Base-by-base conservation (phyloP, 192 early-diverging fungal genomes). In the Gamsiella multidivaricata region DNA sequence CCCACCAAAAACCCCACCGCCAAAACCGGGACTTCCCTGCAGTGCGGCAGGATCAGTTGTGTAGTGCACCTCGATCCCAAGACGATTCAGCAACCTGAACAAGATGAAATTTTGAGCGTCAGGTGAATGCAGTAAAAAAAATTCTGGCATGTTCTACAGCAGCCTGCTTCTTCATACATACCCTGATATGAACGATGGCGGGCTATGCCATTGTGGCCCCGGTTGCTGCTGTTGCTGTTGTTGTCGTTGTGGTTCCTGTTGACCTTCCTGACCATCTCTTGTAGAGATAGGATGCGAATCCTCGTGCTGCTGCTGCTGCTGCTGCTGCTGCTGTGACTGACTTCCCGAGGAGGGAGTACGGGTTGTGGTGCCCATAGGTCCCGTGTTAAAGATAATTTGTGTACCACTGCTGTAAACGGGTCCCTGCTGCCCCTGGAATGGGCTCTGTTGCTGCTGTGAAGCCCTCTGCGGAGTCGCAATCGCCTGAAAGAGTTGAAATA, bases 21-120 rank as follows among this genome's bases (percentile, higher is more conserved):
- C 69, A 36, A 65, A 61, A 14, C 62, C 69, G 42, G 51, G 57
- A 31, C 43, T 37, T 41, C 50, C 37, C 23, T 31, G 49, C 5
- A 81, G 20, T 22, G 80, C 52, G 18, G 61, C 59, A 26, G 61
- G 61, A 42, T 71, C 63, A 11, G 70, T 59, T 29, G 70, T 54
- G 41, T 69, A 72, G 15, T 70, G 54, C 7, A 66, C 10, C 28
- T 75, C 58, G 15, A 82, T 67, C 3, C 63, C 54, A 31, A 68
- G 55, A n/a, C 67, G 65, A 54, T 36, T 58, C 45, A 65, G 42
- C 31, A 80, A 54, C 26, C 54, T 66, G 17, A 28, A 52, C 23
- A 34, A 69, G 39, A 17, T 12, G n/a, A n/a, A n/a, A n/a, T n/a
- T n/a, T n/a, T n/a, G n/a, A n/a, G n/a, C n/a, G n/a, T n/a, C n/a